phyloP scores from a whole-genome alignment of 1,139 yeast species.

The Diutina ranongensis region DNA sequence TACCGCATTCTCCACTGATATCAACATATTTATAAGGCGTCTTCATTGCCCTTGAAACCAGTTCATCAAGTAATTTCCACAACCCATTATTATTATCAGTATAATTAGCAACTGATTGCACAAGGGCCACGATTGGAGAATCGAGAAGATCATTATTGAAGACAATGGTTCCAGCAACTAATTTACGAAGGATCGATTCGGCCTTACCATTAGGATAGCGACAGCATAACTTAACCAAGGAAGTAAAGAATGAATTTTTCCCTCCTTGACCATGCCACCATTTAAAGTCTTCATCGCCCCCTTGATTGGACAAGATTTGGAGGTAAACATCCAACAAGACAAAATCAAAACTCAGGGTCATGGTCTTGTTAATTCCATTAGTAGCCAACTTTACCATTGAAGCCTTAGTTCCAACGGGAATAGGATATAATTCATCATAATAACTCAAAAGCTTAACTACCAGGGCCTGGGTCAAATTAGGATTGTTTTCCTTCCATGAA shows the following conservation, averaged over 20 bases:
- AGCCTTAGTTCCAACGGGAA: slow-evolving; percentile 4
- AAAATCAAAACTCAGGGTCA: slow-evolving; percentile 16
- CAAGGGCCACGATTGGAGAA: neutral
- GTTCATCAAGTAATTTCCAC: slow-evolving; percentile 63
- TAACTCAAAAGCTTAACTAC: slow-evolving; percentile 9
- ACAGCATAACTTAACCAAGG: slow-evolving; percentile 33
- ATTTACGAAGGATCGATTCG: neutral
- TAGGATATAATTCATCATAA: slow-evolving; percentile 2
- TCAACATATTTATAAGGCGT: slow-evolving; percentile 83
- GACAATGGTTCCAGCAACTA: neutral
- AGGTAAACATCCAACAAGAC: slow-evolving; percentile 38
- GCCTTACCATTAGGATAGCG: neutral
- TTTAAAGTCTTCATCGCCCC: slow-evolving; percentile 14
- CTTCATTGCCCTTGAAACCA: slow-evolving; percentile 54
- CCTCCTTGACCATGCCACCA: slow-evolving; percentile 59
- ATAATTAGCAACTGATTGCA: neutral
- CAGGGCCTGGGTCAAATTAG: slow-evolving; percentile 16
- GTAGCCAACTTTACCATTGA: slow-evolving; percentile 7
- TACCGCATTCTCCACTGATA: slow-evolving; percentile 30
- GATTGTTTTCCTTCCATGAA: slow-evolving; percentile 8
- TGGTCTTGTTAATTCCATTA: slow-evolving; percentile 6
- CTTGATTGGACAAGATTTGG: slow-evolving; percentile 29
- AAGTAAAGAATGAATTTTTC: slow-evolving; percentile 45
- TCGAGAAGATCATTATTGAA: neutral
- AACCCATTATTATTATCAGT: slow-evolving; percentile 7